phyloP scores from a whole-genome alignment of 495 filamentous ascomycete species.

The Penicillium simplicissimum region DNA sequence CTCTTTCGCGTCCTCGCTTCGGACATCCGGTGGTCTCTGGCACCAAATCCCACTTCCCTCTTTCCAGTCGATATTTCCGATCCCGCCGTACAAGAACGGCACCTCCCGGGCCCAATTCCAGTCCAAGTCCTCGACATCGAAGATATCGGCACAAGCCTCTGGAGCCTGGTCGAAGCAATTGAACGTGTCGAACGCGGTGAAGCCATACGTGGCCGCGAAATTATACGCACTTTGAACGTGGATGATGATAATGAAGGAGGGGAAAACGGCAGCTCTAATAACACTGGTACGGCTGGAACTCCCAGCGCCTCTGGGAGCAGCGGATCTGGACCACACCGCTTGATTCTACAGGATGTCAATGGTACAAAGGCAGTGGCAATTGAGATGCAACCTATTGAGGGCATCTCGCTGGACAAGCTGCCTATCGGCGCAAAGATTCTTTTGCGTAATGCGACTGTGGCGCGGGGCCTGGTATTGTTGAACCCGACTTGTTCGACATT shows the following conservation, averaged over 20 bases:
- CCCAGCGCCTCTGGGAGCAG: conserved; percentile 27
- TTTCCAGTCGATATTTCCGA: conserved; percentile 61
- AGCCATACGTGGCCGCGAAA: conserved; percentile 74
- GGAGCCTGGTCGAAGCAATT: conserved; percentile 83
- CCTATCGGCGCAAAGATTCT: conserved; percentile 81
- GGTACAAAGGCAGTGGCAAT: conserved; percentile 71
- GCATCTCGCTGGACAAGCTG: conserved; percentile 63
- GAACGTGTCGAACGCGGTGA: conserved; percentile 85
- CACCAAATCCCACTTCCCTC: conserved; percentile 46
- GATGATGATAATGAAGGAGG: conserved; percentile 45
- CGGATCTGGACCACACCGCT: conserved; percentile 65
- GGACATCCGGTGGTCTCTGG: conserved; percentile 66
- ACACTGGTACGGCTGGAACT: conserved; percentile 10
- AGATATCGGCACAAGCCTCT: conserved; percentile 73
- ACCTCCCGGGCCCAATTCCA: conserved; percentile 58
- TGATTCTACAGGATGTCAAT: conserved; percentile 77
- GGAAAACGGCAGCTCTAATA: conserved; percentile 23
- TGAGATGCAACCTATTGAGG: conserved; percentile 67
- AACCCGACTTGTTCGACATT: conserved; percentile 62
- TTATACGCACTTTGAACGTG: conserved; percentile 68
- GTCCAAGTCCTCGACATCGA: conserved; percentile 85
- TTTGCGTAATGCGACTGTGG: conserved; percentile 64
- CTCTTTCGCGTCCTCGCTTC: conserved; percentile 76
- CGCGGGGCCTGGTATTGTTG: conserved; percentile 76
- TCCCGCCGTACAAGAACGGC: conserved; percentile 52